Conservation (phyloP, 1,284 basidiomycete species). For the Apiotrichum porosum region DNA sequence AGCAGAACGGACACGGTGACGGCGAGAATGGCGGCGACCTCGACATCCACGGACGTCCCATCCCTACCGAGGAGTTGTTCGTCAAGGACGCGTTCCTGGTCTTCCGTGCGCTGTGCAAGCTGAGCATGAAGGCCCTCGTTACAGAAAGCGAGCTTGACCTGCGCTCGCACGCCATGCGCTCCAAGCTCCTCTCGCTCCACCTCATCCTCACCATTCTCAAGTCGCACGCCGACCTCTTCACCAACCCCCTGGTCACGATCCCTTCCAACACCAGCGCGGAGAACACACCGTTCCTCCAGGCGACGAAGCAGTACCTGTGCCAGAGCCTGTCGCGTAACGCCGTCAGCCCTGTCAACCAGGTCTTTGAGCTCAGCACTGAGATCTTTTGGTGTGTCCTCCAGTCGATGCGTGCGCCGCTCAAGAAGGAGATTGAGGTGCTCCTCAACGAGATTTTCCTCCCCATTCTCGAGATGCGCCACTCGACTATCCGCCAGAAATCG, state of each 20-base stretch:
- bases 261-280: constrained; percentile 81
- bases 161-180: constrained; percentile 92
- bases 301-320: constrained; percentile 92
- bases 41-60: constrained; percentile 37
- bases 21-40: constrained; percentile 33
- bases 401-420: constrained; percentile 91
- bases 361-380: constrained; percentile 97
- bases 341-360: constrained; percentile 88
- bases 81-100: constrained; percentile 96
- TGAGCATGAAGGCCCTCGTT: constrained; percentile 95
- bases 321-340: constrained; percentile 90
- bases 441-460: constrained; percentile 99
- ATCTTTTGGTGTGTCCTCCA: constrained; percentile 96
- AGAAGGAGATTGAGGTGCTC: constrained; percentile 99
- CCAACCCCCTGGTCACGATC: constrained; percentile 77
- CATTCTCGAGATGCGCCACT: constrained; percentile 96
- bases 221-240: constrained; percentile 82
- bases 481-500: constrained; percentile 90
- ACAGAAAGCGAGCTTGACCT: constrained; percentile 88
- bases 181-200: constrained; percentile 86
- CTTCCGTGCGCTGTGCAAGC: constrained; percentile 88
- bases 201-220: constrained; percentile 87
- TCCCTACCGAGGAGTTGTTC: constrained; percentile 64
- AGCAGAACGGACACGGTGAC: constrained; percentile 2
- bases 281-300: constrained; percentile 81